These are phyloP conservation scores for Naematelia encephala DNA, from an alignment of 768 basidiomycete species.

Conservation along the genomic window DNA sequence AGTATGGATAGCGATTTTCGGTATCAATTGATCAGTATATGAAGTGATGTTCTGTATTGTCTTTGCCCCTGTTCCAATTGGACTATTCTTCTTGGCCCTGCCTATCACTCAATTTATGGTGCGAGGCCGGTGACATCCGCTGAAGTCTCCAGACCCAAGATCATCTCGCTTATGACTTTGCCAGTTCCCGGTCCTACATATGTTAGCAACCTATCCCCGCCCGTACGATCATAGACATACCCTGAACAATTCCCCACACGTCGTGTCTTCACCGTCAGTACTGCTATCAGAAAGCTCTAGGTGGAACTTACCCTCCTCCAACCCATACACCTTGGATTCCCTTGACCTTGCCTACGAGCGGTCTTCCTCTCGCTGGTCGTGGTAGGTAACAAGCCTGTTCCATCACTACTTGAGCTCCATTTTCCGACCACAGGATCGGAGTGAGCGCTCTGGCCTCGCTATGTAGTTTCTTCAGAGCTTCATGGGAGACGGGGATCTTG, in stretches of 20 bases:
- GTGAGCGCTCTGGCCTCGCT: slow-evolving; percentile 35
- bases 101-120: no score
- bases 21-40: no score
- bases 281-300: no score
- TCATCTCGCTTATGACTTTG: slow-evolving; percentile 1
- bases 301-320: slow-evolving; percentile 55
- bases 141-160: background rate
- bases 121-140: background rate
- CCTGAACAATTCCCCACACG: no score
- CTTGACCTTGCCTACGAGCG: slow-evolving; percentile 64
- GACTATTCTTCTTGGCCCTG: no score
- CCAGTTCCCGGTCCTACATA: slow-evolving; percentile 1
- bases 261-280: no score
- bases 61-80: no score
- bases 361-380: slow-evolving; percentile 56
- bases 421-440: slow-evolving; percentile 25
- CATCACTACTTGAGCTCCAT: slow-evolving; percentile 56
- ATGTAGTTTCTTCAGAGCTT: slow-evolving; percentile 56
- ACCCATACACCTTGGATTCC: slow-evolving; percentile 64
- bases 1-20: no score
- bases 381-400: slow-evolving; percentile 74
- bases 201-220: no score
- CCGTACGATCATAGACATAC: no score
- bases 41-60: no score
- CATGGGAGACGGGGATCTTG: slow-evolving; percentile 52